Conservation (phyloP, 208 protist species). For the Leishmania braziliensis region DNA sequence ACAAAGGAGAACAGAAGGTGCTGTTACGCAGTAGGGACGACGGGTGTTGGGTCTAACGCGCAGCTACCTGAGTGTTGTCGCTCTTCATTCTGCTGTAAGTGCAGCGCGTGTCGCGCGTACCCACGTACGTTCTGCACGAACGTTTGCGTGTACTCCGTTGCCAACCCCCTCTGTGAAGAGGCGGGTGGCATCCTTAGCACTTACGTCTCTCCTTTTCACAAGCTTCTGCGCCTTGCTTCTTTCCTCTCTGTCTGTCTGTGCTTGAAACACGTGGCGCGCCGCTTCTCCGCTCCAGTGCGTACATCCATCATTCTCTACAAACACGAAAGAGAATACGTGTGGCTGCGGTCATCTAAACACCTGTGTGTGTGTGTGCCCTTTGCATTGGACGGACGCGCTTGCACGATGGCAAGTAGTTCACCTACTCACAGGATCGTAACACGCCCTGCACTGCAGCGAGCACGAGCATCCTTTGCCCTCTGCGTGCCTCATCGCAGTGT, state of each 20-base stretch:
- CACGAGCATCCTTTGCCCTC: neutral
- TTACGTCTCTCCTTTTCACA: neutral
- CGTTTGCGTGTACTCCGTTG: neutral
- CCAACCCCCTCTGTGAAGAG: neutral
- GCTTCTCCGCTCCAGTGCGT: neutral
- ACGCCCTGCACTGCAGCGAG: neutral
- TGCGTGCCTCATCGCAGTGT: neutral
- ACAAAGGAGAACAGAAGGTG: neutral
- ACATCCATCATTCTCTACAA: neutral
- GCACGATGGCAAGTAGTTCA: neutral
- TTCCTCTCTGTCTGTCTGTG: neutral
- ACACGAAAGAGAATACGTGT: neutral
- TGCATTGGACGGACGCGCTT: neutral
- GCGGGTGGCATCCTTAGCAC: neutral
- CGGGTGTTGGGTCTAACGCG: neutral
- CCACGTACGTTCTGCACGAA: neutral
- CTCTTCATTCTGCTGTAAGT: neutral
- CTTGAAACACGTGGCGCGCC: neutral
- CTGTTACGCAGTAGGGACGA: neutral
- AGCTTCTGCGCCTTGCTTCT: neutral
- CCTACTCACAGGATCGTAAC: neutral
- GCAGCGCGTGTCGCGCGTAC: neutral
- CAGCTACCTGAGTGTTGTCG: neutral
- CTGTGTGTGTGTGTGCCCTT: constrained; percentile 1
- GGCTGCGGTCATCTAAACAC: neutral